Evolutionary conservation across 1,284 basidiomycete genomes (phyloP).

Genomic region (Puccinia hordei): DNA sequence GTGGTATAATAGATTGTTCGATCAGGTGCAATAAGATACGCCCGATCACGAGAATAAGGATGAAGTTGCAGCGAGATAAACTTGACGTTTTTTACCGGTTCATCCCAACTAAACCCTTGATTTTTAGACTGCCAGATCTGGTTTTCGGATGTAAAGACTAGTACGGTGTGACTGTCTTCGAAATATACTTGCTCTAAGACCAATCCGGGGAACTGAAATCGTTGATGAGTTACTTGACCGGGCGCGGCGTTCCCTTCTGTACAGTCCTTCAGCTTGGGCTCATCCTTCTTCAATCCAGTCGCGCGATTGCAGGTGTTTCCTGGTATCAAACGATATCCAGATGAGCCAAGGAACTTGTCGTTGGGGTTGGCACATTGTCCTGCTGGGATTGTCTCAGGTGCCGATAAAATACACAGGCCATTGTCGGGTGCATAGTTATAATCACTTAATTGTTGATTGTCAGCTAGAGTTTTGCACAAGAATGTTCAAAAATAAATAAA

Average conservation of each 20-base stretch:
- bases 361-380: constrained; percentile 71
- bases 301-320: constrained; percentile 79
- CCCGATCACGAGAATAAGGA: constrained; percentile 73
- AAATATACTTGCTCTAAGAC: constrained; percentile 84
- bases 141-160: constrained; percentile 76
- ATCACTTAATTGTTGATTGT: constrained; percentile 66
- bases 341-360: constrained; percentile 79
- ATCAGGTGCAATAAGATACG: constrained; percentile 79
- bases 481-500: neutral
- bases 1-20: constrained; percentile 74
- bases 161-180: constrained; percentile 73
- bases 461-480: neutral
- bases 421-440: constrained; percentile 80
- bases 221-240: constrained; percentile 58
- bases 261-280: constrained; percentile 72
- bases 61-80: constrained; percentile 88
- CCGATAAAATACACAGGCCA: constrained; percentile 72
- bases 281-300: constrained; percentile 70
- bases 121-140: constrained; percentile 89
- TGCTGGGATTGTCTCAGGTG: constrained; percentile 80
- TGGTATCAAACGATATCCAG: constrained; percentile 87
- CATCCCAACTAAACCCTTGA: constrained; percentile 88
- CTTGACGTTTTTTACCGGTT: constrained; percentile 64
- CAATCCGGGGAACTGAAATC: constrained; percentile 73
- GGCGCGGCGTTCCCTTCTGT: constrained; percentile 62